These are phyloP conservation scores for Russula griseocarnosa DNA, from an alignment of 768 basidiomycete species.

Conservation along the genomic window DNA sequence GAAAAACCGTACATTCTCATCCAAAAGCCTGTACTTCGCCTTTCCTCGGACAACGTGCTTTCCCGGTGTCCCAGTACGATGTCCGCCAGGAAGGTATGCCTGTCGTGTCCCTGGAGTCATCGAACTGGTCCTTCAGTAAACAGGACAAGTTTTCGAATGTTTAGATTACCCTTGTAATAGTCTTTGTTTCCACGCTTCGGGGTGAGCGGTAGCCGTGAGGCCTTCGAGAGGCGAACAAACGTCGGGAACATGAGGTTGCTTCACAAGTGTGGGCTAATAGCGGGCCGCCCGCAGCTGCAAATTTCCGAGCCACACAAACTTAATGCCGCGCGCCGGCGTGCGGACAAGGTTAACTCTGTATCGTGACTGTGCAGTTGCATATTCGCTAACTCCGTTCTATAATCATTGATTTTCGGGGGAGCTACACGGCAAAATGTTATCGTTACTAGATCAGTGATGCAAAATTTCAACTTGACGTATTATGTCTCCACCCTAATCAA, in stretches of 20 bases:
- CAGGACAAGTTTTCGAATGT: background rate
- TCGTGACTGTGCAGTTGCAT: too few relatives aligned
- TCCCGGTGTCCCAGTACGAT: constrained; percentile 85
- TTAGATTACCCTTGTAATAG: constrained; percentile 79
- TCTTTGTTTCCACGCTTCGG: constrained; percentile 92
- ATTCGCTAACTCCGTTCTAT: too few relatives aligned
- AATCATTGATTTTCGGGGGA: too few relatives aligned
- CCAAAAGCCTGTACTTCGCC: constrained; percentile 75
- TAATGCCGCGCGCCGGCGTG: too few relatives aligned
- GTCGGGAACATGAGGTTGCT: constrained; percentile 26
- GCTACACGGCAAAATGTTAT: background rate
- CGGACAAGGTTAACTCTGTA: too few relatives aligned
- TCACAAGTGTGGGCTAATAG: background rate
- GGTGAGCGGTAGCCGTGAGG: constrained; percentile 76
- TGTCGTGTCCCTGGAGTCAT: constrained; percentile 66
- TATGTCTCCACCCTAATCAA: background rate
- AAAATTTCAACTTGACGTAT: background rate
- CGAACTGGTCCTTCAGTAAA: background rate
- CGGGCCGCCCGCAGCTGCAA: background rate
- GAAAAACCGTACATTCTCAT: constrained; percentile 79
- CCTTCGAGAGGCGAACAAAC: constrained; percentile 64
- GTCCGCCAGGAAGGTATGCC: constrained; percentile 76
- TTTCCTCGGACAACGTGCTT: constrained; percentile 74
- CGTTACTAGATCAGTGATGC: background rate
- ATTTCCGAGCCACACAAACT: too few relatives aligned